These are phyloP conservation scores for Botrytis porri DNA, from an alignment of 2,329 filamentous ascomycete genomes.

Conservation along the genomic window DNA sequence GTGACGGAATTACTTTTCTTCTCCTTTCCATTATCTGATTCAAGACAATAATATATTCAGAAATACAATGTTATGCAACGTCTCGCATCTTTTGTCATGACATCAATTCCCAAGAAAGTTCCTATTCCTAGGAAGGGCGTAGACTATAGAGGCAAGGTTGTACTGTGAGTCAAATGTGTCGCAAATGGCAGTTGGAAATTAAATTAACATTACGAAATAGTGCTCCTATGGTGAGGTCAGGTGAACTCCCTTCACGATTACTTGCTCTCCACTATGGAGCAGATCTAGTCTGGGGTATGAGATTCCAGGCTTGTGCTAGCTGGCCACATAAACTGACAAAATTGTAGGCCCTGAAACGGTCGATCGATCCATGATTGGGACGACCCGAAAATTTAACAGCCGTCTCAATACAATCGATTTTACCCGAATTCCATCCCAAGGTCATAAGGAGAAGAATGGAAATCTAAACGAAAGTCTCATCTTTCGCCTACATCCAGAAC, in stretches of 20 bases:
- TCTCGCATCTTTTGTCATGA: constrained; percentile 53
- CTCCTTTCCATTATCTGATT: neutral
- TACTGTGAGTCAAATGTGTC: constrained; percentile 51
- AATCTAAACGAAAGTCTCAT: constrained; percentile 66
- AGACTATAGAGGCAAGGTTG: constrained; percentile 89
- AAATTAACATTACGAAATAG: constrained; percentile 2
- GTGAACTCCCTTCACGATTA: constrained; percentile 86
- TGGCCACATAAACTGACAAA: constrained; percentile 23
- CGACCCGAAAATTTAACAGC: constrained; percentile 72
- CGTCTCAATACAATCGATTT: constrained; percentile 80
- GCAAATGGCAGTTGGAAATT: neutral
- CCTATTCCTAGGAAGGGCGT: constrained; percentile 85
- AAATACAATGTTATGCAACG: constrained; percentile 37
- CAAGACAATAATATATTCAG: neutral
- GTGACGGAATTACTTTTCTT: neutral
- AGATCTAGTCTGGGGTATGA: constrained; percentile 88
- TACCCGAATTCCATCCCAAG: constrained; percentile 71
- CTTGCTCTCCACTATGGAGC: constrained; percentile 91
- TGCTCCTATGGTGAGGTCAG: constrained; percentile 97
- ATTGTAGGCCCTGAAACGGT: constrained; percentile 81
- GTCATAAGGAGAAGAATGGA: constrained; percentile 53
- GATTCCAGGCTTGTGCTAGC: neutral
- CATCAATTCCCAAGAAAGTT: constrained; percentile 60
- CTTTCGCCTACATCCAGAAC: constrained; percentile 76
- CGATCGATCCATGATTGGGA: constrained; percentile 87